Percentiles rank a stretch among this genome's conserved stretches.
phyloP scores from a whole-genome alignment of 345 rosid species.

The Gossypium turneri region DNA sequence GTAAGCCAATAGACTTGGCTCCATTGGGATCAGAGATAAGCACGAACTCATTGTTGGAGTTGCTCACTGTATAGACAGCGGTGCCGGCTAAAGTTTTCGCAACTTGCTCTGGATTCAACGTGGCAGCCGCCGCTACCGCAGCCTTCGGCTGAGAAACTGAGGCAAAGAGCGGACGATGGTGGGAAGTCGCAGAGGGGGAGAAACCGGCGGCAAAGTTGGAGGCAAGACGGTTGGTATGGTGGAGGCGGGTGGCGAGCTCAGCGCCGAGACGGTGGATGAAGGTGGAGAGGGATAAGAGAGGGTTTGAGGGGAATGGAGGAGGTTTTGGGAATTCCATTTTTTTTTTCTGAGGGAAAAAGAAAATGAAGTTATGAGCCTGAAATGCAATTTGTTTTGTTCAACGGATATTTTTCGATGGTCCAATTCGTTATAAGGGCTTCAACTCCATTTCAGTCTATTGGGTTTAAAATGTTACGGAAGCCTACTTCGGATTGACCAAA shows the following conservation, averaged over 20 bases:
- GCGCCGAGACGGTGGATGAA: conserved; percentile 16
- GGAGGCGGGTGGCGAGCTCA: conserved; percentile 3
- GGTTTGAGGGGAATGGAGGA: conserved; percentile 14
- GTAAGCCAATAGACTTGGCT: conserved; percentile 78
- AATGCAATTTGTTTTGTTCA: background rate
- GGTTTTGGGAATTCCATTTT: conserved; percentile 18
- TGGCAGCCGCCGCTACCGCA: conserved; percentile 24
- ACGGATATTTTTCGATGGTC: background rate
- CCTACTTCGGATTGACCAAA: background rate
- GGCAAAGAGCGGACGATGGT: conserved; percentile 46
- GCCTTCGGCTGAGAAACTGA: conserved; percentile 59
- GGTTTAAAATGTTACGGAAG: background rate
- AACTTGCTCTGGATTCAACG: conserved; percentile 51
- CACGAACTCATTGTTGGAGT: conserved; percentile 86
- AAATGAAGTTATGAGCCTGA: background rate
- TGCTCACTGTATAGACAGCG: conserved; percentile 79
- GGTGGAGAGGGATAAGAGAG: conserved; percentile 6
- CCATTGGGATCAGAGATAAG: conserved; percentile 88
- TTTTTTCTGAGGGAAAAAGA: background rate
- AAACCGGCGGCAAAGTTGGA: conserved; percentile 35
- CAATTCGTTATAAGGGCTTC: background rate
- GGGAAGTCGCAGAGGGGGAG: conserved; percentile 23
- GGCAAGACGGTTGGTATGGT: conserved; percentile 30
- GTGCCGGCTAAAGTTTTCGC: conserved; percentile 77
- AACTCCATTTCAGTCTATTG: background rate